These are phyloP conservation scores for Sugiyamaella marilandica DNA, from an alignment of 805 yeast species.

Conservation along the genomic window DNA sequence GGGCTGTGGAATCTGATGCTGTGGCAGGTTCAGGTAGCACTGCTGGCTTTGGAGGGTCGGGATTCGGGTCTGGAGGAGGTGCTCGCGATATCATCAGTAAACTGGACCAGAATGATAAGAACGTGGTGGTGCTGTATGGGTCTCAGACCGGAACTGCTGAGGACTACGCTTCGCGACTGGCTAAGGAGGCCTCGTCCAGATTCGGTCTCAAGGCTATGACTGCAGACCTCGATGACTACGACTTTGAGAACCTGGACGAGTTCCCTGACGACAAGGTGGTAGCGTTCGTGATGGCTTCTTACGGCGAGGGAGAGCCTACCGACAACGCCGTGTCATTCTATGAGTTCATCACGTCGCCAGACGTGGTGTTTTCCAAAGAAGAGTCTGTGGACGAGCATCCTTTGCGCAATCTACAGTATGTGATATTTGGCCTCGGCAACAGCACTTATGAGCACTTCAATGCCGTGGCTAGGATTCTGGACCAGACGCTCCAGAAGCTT, in stretches of 20 bases:
- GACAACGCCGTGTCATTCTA: conserved; percentile 85
- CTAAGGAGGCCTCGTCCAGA: conserved; percentile 79
- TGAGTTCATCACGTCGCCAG: conserved; percentile 54
- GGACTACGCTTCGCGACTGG: conserved; percentile 86
- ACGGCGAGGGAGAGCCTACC: conserved; percentile 98
- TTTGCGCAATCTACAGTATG: conserved; percentile 56
- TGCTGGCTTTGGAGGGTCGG: conserved; percentile 16
- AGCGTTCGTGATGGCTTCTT: conserved; percentile 82
- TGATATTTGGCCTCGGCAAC: conserved; percentile 90
- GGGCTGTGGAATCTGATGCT: conserved; percentile 33
- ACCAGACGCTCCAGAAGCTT: conserved; percentile 48
- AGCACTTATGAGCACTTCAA: conserved; percentile 91
- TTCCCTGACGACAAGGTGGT: conserved; percentile 56
- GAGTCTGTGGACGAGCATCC: conserved; percentile 26
- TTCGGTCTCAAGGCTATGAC: conserved; percentile 79
- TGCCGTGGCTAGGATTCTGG: conserved; percentile 60
- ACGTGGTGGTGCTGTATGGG: conserved; percentile 77
- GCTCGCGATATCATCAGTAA: conserved; percentile 30
- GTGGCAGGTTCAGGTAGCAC: conserved; percentile 21
- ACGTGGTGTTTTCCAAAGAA: conserved; percentile 43
- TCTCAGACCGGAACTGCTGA: conserved; percentile 99
- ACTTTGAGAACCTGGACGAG: conserved; percentile 67
- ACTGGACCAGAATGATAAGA: conserved; percentile 58
- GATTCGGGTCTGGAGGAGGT: conserved; percentile 21
- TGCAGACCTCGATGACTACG: conserved; percentile 85